Evolutionary conservation across 1,284 basidiomycete genomes (phyloP), one percentile per base, ranked within the genome.

Genomic region (Mycosarcoma mackinlayi): DNA sequence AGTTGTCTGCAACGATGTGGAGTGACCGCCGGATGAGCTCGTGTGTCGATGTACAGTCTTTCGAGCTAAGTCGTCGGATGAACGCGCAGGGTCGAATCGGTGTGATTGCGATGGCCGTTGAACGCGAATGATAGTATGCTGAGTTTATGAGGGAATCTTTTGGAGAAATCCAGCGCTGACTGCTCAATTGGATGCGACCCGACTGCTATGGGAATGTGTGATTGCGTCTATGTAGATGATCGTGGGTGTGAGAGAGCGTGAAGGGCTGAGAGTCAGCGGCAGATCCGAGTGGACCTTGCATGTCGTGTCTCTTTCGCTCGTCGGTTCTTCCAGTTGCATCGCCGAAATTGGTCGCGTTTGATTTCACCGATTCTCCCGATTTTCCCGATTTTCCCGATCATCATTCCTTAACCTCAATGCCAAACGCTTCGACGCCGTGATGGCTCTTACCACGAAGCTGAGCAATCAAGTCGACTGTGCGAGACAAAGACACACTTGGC

Each of bases 251-350:
- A n/a, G n/a, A 35, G 34, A 18, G 7, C n/a, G 14, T 35, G 16
- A 16, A 6, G 10, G 13, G 34, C 13, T 35, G 11, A 7, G 45
- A 48, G 33, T 33, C 38, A 48, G 45, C 45, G 56, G 28, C 25
- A 7, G 39, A 49, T 35, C 40, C 37, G 42, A 59, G 46, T 10
- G 7, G 34, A 31, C n/a, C 37, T 37, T 45, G 39, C 40, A 34
- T 18, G 30, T 41, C 35, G 55, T 40, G 38, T 19, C 40, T 33
- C n/a, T n/a, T n/a, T n/a, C n/a, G n/a, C n/a, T n/a, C n/a, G n/a
- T n/a, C n/a, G n/a, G n/a, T 58, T 59, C 56, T 59, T 59, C 56
- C 18, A 41, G 30, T 27, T 19, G 21, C 9, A 57, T 57, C 55
- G 47, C 25, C 4, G 13, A 30, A 24, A 6, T n/a, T 3, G 27